A percentile compares a stretch with the other conserved stretches of the same genome.
These are phyloP conservation scores for Russula earlei DNA, from an alignment of 768 basidiomycete species.

Conservation along the genomic window DNA sequence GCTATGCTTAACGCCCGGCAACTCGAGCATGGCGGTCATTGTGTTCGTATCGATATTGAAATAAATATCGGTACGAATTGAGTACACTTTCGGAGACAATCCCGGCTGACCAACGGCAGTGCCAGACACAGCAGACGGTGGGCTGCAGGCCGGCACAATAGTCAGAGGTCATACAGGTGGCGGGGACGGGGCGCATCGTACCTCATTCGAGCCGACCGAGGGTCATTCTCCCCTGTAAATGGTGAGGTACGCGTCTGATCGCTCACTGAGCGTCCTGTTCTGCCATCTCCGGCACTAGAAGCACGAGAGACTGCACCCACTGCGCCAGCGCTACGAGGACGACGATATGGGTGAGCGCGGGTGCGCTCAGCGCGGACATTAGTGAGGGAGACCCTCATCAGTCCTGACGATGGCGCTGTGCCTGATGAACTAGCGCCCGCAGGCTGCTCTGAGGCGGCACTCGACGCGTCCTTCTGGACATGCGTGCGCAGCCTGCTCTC, in stretches of 20 bases:
- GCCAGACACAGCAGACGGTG: conserved; percentile 7
- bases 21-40: conserved; percentile 54
- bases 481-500: conserved; percentile 14
- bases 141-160: conserved; percentile 11
- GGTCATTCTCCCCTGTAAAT: conserved; percentile 4
- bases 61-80: conserved; percentile 53
- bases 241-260: conserved; percentile 9
- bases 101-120: neutral
- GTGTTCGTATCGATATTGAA: conserved; percentile 43
- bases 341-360: conserved; percentile 19
- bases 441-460: conserved; percentile 10
- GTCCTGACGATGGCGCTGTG: conserved; percentile 9
- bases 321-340: conserved; percentile 15
- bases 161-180: neutral
- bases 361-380: conserved; percentile 10
- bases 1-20: conserved; percentile 53
- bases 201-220: conserved; percentile 18
- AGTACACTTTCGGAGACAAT: conserved; percentile 22
- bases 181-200: conserved; percentile 5
- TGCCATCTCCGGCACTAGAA: neutral
- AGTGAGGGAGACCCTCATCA: conserved; percentile 8
- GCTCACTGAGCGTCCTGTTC: conserved; percentile 10
- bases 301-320: neutral
- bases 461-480: conserved; percentile 13
- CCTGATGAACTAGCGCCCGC: neutral